Evolutionary conservation across 2,329 filamentous ascomycete genomes (phyloP).

Genomic region (Ophiostoma australiae): DNA sequence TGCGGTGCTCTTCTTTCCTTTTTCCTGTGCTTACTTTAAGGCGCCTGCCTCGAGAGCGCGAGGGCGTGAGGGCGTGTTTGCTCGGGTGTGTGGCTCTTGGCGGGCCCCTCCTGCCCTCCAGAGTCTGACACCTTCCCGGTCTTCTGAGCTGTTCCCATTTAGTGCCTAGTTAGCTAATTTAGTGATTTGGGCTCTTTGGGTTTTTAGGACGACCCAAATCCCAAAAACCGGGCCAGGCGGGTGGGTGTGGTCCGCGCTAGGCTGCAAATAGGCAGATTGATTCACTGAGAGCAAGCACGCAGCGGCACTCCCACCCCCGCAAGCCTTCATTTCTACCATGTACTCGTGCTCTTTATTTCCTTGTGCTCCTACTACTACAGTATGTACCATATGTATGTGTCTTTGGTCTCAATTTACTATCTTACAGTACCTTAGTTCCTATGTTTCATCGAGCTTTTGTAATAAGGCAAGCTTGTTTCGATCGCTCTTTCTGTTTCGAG

Average conservation of each 20-base stretch:
- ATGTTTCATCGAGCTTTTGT: not conserved
- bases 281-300: constrained; percentile 8
- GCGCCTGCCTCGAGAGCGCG: not conserved
- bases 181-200: not conserved
- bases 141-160: not conserved
- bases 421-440: constrained; percentile 5
- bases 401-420: not conserved
- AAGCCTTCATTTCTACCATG: constrained; percentile 19
- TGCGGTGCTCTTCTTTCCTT: constrained; percentile 3
- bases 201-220: not conserved
- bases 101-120: constrained; percentile 9
- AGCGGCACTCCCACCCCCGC: constrained; percentile 12
- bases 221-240: constrained; percentile 12
- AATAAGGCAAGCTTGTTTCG: constrained; percentile 6
- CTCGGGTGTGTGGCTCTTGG: constrained; percentile 10
- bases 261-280: not conserved
- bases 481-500: constrained; percentile 13
- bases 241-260: constrained; percentile 15
- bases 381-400: too few relatives aligned
- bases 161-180: not conserved
- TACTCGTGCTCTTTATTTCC: not conserved
- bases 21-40: not conserved
- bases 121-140: constrained; percentile 2
- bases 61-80: constrained; percentile 13
- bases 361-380: not conserved